Evolutionary conservation across 805 yeast genomes (phyloP), one percentile per base, ranked within the genome.

Genomic region (Debaryomyces prosopidis): DNA sequence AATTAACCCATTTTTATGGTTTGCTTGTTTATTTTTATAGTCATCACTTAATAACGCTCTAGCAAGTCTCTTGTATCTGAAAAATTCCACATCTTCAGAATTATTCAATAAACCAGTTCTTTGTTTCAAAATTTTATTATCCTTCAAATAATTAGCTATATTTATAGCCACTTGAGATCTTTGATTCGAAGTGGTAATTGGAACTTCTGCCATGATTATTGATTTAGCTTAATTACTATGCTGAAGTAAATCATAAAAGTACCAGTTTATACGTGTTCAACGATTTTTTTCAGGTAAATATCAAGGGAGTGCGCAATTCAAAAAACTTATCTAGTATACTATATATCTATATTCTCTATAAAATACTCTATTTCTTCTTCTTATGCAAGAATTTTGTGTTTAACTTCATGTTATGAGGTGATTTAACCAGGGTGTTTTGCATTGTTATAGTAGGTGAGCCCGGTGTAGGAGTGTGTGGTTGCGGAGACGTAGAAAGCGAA

Each of bases 21-120:
- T 76, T 43, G 69, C 54, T 42, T 77, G 79, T 50, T 71, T 79
- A 50, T 57, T 63, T 54, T 76, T 75, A 66, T 89, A 94, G 37
- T 85, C 91, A 1, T 80, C 85, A 44, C 89, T 81, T 30, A 81
- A 68, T 46, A 92, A 74, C 1, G 95, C 96, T 53, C 98, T 75
- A 11, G 81, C 69, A 36, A 89, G 85, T 57, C 99, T 80, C 65
- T 92, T 92, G 64, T 76, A 86, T 53, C 96, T 77, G 77, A 92
- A 94, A 65, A 94, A 90, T 47, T 89, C 96, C 30, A 81, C 77
- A 39, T 82, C 82, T n/a, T 61, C 68, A 50, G 79, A 79, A 44
- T 85, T 83, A 55, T 85, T 84, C 43, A 84, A 71, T n/a, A 84
- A 64, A 11, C 97, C 97, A 49, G 80, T 79, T 57, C 99, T 81